Conservation (phyloP, 139 green algal species). For the Micromonas commoda region DNA sequence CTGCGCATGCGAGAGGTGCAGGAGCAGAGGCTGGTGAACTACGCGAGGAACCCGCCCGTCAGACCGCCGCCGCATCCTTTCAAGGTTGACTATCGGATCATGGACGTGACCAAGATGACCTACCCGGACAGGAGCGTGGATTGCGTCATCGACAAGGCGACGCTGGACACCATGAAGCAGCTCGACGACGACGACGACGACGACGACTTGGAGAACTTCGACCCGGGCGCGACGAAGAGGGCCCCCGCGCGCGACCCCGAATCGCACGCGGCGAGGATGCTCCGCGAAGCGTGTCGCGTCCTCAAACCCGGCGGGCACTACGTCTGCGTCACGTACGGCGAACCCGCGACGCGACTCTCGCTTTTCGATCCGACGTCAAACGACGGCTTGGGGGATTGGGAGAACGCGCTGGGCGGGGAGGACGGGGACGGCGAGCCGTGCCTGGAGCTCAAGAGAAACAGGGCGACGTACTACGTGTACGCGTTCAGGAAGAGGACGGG, state of each 20-base stretch:
- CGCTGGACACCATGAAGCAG: not conserved
- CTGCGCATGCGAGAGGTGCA: not conserved
- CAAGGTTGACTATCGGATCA: too few relatives aligned
- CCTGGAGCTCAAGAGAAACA: too few relatives aligned
- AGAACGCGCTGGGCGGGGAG: too few relatives aligned
- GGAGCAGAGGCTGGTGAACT: not conserved
- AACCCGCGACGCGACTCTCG: not conserved
- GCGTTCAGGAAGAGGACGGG: too few relatives aligned
- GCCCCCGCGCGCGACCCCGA: not conserved
- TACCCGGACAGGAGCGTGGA: not conserved
- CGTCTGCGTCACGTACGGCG: conserved; percentile 6
- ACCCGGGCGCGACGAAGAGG: not conserved
- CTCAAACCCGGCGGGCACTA: not conserved
- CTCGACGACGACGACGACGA: not conserved
- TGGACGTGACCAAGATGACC: not conserved
- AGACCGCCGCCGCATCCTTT: not conserved
- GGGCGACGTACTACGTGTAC: too few relatives aligned
- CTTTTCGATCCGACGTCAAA: not conserved
- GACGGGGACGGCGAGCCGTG: too few relatives aligned
- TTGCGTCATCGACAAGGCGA: conserved; percentile 7
- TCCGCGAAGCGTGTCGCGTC: not conserved
- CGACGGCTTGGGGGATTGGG: too few relatives aligned
- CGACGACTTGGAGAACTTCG: too few relatives aligned
- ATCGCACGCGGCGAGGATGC: too few relatives aligned
- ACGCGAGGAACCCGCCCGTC: not conserved